Evolutionary conservation across 345 rosid species (phyloP).

Genomic region (Bretschneidera sinensis): DNA sequence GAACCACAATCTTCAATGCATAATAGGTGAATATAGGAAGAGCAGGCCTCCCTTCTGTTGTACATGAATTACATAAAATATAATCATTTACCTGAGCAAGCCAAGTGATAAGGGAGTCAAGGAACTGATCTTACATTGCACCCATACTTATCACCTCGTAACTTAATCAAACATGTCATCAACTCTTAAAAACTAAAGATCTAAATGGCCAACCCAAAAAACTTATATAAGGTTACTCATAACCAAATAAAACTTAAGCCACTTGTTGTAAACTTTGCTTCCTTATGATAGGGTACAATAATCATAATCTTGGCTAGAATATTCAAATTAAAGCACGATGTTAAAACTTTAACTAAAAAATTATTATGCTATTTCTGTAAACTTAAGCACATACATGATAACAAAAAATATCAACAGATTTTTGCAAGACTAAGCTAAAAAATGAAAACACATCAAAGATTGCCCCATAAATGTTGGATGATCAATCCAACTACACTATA

Average conservation of each 20-base stretch:
- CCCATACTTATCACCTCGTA: not conserved
- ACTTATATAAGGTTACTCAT: not conserved
- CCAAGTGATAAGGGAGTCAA: too few species aligned
- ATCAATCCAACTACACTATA: not conserved
- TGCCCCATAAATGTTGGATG: not conserved
- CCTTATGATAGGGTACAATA: not conserved
- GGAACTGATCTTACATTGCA: not conserved
- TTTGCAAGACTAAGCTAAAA: not conserved
- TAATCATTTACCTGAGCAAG: not conserved
- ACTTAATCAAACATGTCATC: not conserved
- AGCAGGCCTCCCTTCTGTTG: not conserved
- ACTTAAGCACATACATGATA: not conserved
- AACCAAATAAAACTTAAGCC: not conserved
- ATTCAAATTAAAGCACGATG: not conserved
- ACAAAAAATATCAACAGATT: not conserved
- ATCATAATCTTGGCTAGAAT: not conserved
- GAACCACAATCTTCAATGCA: not conserved
- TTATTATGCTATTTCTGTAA: not conserved
- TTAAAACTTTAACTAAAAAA: not conserved
- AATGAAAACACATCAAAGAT: not conserved
- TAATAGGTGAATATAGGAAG: not conserved
- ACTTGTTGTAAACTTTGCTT: too few species aligned
- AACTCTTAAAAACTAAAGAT: not conserved
- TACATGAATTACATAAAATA: not conserved
- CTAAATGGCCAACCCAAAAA: not conserved